Conservation (phyloP, 2,329 filamentous ascomycete genomes). For the Pseudocercospora ulei region DNA sequence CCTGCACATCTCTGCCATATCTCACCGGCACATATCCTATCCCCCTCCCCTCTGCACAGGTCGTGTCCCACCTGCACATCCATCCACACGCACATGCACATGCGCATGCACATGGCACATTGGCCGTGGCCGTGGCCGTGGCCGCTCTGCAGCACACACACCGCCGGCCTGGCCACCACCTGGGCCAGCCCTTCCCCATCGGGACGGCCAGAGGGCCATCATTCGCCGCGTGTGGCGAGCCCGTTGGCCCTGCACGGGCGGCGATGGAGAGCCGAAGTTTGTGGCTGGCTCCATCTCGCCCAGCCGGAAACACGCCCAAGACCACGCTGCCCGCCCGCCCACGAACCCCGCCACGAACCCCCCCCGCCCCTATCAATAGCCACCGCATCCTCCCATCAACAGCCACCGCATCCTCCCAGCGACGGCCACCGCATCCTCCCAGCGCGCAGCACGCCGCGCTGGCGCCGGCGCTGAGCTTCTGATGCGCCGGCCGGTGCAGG, state of each 20-base stretch:
- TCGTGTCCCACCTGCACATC: too few species aligned
- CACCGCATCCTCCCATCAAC: conserved; percentile 20
- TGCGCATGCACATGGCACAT: neutral
- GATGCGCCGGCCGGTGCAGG: conserved; percentile 18
- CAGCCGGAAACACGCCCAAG: conserved; percentile 19
- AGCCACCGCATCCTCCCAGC: conserved; percentile 15
- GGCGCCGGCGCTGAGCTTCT: conserved; percentile 23
- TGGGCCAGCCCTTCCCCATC: conserved; percentile 14
- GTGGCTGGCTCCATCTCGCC: conserved; percentile 25
- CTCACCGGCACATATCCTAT: too few species aligned
- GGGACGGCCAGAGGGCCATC: conserved; percentile 15
- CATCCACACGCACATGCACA: conserved; percentile 1
- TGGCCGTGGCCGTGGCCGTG: conserved; percentile 12
- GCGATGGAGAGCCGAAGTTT: conserved; percentile 28
- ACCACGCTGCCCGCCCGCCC: conserved; percentile 18
- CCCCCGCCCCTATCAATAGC: conserved; percentile 25
- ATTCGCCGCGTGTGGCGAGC: conserved; percentile 15
- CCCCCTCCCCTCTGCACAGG: too few species aligned
- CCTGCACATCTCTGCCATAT: too few species aligned
- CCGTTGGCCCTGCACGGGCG: conserved; percentile 19
- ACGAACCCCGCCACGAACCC: too few species aligned
- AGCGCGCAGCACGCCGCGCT: conserved; percentile 18
- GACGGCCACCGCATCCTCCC: conserved; percentile 16
- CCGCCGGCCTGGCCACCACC: conserved; percentile 10
- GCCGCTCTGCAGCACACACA: conserved; percentile 10